Base-by-base conservation (phyloP, 2,329 filamentous ascomycete genomes). In the Cladosporium colombiae region DNA sequence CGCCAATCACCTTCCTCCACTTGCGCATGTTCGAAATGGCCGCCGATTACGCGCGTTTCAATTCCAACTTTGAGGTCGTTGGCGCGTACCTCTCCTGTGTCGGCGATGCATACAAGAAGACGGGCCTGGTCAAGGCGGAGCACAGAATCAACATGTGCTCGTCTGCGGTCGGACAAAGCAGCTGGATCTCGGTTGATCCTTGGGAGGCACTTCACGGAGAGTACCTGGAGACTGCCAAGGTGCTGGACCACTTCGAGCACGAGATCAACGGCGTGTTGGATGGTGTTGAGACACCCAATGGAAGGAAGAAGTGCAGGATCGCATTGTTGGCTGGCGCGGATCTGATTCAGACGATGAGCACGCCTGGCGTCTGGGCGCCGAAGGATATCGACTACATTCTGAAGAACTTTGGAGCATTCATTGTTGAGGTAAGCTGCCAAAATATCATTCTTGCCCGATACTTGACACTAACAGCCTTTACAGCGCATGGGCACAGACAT, bases 21-120 rank as follows among this genome's bases (percentile, higher is more conserved):
- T 81, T 95, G 68, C 89, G 91, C 75, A 94, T 96, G 90, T 94
- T 95, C 75, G 90, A 92, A 74, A 92, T 96, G 88, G 91, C 91
- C 1, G 86, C 88, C 71, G 91, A 95, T 78, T 93, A 90, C 78
- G 88, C 88, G 71, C 88, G 89, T 69, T 89, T 90, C 77, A 89
- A 88, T 75, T 88, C 87, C 27, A 82, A 91, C 62, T 97, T 91
- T 76, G 93, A 97, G 77, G 87, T 97, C 37, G 84, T 97, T 53
- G 93, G 91, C 68, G 92, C 91, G 62, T 97, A 94, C 76, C 82
- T 94, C 68, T 92, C 89, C 27, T 91, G 91, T n/a, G 91, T 91
- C 68, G 88, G 86, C 65, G 87, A 89, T 73, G 86, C 87, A 50
- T 89, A 96, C 80, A 92, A 93, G 76, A 95, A 96, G 81, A 88